Conservation (phyloP, 176 grass and related monocot species). For the Guadua angustifolia region DNA sequence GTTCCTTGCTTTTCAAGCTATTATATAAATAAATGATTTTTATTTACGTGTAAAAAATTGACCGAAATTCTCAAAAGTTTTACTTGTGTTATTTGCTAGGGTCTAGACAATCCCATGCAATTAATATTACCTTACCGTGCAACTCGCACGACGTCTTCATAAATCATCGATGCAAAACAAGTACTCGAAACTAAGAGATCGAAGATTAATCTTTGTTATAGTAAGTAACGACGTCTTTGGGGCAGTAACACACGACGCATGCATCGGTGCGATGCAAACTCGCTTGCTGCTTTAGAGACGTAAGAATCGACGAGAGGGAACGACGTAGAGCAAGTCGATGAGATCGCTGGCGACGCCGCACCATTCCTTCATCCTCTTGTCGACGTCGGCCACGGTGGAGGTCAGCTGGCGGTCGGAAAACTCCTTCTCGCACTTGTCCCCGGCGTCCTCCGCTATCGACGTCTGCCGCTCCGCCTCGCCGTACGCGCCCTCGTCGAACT, state of each 20-base stretch:
- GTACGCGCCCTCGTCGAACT: background rate
- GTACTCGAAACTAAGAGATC: too few species aligned
- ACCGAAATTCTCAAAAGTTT: too few species aligned
- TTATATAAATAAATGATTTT: too few species aligned
- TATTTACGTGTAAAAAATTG: too few species aligned
- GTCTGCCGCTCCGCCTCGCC: background rate
- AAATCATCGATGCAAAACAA: too few species aligned
- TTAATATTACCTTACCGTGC: too few species aligned
- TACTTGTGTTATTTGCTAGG: too few species aligned
- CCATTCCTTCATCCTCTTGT: background rate
- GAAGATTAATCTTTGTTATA: too few species aligned
- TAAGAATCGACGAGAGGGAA: background rate
- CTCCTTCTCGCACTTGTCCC: background rate
- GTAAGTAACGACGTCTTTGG: background rate
- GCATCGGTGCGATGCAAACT: background rate
- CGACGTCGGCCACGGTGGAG: background rate
- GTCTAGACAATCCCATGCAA: too few species aligned
- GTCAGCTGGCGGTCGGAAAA: background rate
- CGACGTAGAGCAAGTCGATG: background rate
- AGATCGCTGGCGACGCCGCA: constrained; percentile 10
- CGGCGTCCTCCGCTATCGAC: background rate
- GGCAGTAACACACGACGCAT: background rate
- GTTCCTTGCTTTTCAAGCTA: constrained; percentile 16
- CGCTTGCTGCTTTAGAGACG: background rate
- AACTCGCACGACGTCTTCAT: too few species aligned